A percentile compares a stretch with the other conserved stretches of the same genome.
phyloP scores from a whole-genome alignment of 805 yeast genomes.

The Candida insectalens region DNA sequence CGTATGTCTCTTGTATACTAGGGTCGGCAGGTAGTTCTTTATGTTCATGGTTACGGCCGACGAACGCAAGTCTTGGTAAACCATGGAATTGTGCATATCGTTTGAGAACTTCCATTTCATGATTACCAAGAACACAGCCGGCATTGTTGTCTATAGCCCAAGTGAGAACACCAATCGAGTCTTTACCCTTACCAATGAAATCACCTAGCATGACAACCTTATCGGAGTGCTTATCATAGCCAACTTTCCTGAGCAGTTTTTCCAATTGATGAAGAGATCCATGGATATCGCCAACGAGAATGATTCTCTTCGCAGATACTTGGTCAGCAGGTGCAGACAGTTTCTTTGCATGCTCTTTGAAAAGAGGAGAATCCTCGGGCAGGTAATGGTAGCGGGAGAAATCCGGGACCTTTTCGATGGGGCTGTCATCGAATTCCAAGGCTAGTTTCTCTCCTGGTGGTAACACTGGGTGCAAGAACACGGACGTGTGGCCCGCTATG shows the following conservation, averaged over 20 bases:
- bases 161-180: conserved; percentile 60
- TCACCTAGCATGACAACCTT: conserved; percentile 72
- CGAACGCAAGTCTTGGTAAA: conserved; percentile 20
- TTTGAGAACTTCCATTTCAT: conserved; percentile 64
- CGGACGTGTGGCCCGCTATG: conserved; percentile 12
- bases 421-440: conserved; percentile 11
- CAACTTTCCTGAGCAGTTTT: conserved; percentile 40
- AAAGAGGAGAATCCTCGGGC: conserved; percentile 8
- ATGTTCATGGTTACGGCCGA: conserved; percentile 7
- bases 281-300: conserved; percentile 83
- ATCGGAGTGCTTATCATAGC: conserved; percentile 39
- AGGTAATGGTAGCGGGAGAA: conserved; percentile 13
- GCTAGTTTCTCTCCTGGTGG: conserved; percentile 6
- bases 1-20: conserved; percentile 17
- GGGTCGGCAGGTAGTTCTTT: conserved; percentile 3
- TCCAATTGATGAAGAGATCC: conserved; percentile 56
- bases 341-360: conserved; percentile 14
- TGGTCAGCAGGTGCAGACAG: conserved; percentile 3
- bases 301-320: conserved; percentile 31
- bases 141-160: conserved; percentile 48
- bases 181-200: conserved; percentile 76
- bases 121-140: conserved; percentile 81
- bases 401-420: conserved; percentile 18
- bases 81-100: conserved; percentile 56
- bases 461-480: conserved; percentile 23